Evolutionary conservation across 345 rosid genomes (phyloP), one percentile per base, ranked within the genome.

Genomic region (Eucalyptus curtisii): DNA sequence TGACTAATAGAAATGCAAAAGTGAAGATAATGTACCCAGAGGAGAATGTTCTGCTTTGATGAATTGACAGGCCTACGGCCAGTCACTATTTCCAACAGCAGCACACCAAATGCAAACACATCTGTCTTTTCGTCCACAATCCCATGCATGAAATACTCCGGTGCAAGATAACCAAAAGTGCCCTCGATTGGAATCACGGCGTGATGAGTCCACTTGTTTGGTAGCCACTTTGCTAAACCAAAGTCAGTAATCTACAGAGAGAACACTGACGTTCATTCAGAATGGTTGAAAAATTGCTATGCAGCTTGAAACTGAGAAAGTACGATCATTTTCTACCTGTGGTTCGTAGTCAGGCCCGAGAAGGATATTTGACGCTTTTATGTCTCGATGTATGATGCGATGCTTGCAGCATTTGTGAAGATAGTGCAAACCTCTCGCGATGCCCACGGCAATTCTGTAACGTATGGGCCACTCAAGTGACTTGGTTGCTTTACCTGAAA

Each of bases 81-180:
- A 5, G 97, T 94, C 50, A 96, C 88, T 89, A 97, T 96, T 95
- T 96, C 99, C 79, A 97, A 86, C 31, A 97, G 97, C 80, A 97
- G 97, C 89, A 96, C 93, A 31, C 99, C 98, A 44, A 97, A 97
- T 14, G 99, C 95, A 86, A 93, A 96, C 42, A 97, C 98, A 88
- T 97, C 99, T 37, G 95, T 97, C 91, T 97, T 97, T 92, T 97
- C 99, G 90, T 96, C 99, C 9, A 97, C 97, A 25, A 96, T 94
- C 88, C 99, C 99, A 76, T 97, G 95, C 99, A 97, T 94, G 90
- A 96, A 96, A 91, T 97, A 97, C 90, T 97, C 99, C 4, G 99
- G 99, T 86, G 99, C 99, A 87, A 97, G 88, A 92, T 96, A 97
- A 44, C 99, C 99, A n/a, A 97, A 97, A n/a, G 99, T 97, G 44